Percentiles rank a stretch among this genome's conserved stretches.
These are phyloP conservation scores for Bassia scoparia DNA, from an alignment of 148 eudicot genomes.

Conservation along the genomic window DNA sequence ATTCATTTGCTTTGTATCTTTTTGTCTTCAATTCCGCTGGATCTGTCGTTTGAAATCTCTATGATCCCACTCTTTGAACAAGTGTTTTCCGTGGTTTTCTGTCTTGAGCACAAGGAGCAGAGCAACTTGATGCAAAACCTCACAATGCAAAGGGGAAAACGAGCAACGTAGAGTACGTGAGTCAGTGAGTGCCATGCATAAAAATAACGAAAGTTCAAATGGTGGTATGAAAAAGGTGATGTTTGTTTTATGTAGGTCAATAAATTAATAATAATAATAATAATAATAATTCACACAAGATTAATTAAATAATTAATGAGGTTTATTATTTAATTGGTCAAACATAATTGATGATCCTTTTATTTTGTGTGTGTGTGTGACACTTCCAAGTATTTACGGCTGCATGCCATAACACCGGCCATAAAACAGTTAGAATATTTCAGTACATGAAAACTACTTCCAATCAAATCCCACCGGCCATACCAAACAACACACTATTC, in stretches of 20 bases:
- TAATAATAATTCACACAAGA: too few species aligned
- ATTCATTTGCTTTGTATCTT: too few species aligned
- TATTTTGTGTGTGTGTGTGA: too few species aligned
- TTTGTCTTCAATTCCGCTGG: too few species aligned
- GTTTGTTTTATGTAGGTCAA: neutral
- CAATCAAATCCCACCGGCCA: neutral
- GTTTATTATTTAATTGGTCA: neutral
- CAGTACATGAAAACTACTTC: constrained; percentile 11
- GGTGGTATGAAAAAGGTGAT: neutral
- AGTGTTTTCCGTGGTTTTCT: too few species aligned
- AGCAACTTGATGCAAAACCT: too few species aligned
- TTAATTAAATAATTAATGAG: too few species aligned
- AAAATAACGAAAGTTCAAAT: neutral
- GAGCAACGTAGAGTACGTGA: neutral
- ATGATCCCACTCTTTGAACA: too few species aligned
- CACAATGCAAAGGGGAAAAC: neutral
- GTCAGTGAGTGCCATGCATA: constrained; percentile 8
- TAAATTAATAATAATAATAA: neutral
- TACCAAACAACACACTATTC: neutral
- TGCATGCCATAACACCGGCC: constrained; percentile 23
- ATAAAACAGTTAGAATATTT: neutral
- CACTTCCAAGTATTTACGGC: neutral
- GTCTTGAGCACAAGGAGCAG: too few species aligned
- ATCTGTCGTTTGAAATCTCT: too few species aligned
- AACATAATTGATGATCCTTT: neutral